Evolutionary conservation across 257 asterid species (phyloP).

Genomic region (Osmanthus fragrans): DNA sequence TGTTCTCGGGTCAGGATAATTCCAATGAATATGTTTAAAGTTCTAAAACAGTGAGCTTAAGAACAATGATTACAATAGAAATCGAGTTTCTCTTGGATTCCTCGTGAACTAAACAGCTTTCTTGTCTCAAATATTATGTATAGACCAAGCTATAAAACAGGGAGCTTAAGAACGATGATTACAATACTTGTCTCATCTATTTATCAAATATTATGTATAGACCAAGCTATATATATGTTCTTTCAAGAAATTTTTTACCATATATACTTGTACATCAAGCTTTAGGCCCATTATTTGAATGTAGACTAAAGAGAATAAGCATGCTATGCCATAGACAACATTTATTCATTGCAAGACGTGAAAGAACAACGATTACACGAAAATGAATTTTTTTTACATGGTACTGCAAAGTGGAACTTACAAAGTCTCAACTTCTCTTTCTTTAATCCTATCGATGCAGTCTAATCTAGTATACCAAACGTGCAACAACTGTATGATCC

Average conservation of each 20-base stretch:
- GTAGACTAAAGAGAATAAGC: not conserved
- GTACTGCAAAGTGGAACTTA: not conserved
- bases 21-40: not conserved
- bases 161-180: no score
- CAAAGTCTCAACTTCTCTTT: no score
- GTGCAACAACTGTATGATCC: not conserved
- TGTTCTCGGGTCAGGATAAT: not conserved
- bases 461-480: no score
- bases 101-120: constrained; percentile 22
- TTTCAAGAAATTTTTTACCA: not conserved
- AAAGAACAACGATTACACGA: not conserved
- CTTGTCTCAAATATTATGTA: not conserved
- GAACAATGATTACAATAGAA: constrained; percentile 26
- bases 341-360: not conserved
- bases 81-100: constrained; percentile 26
- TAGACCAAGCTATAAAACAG: not conserved
- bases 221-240: not conserved
- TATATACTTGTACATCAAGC: no score
- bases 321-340: not conserved
- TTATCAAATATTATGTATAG: not conserved
- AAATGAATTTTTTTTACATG: not conserved
- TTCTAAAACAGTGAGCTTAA: not conserved
- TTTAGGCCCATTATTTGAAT: no score
- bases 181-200: not conserved
- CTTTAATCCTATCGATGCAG: not conserved